Evolutionary conservation across 805 yeast genomes (phyloP).

Genomic region (Wickerhamomyces chaumierensis): DNA sequence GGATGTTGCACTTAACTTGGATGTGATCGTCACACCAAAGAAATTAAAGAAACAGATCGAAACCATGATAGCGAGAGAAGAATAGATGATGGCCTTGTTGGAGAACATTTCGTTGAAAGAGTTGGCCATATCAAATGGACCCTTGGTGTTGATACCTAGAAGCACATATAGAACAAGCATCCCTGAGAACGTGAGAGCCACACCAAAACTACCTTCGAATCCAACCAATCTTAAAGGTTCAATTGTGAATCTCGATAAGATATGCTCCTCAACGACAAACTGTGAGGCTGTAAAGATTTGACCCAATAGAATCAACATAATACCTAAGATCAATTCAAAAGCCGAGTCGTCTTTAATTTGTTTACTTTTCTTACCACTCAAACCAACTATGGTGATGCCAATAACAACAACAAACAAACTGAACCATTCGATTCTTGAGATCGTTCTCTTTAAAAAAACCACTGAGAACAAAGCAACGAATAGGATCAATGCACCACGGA

Average conservation of each 20-base stretch:
- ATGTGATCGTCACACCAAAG: conserved; percentile 62
- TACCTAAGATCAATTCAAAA: conserved; percentile 38
- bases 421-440: conserved; percentile 57
- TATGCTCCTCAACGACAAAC: conserved; percentile 68
- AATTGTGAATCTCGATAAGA: conserved; percentile 39
- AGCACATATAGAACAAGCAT: conserved; percentile 34
- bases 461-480: conserved; percentile 68
- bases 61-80: conserved; percentile 57
- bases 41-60: conserved; percentile 64
- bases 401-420: conserved; percentile 50
- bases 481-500: conserved; percentile 66
- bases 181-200: conserved; percentile 28
- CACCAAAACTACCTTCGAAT: conserved; percentile 64
- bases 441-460: conserved; percentile 41
- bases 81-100: conserved; percentile 29
- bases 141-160: conserved; percentile 26
- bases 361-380: conserved; percentile 38
- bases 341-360: conserved; percentile 8
- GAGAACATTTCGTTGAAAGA: conserved; percentile 38
- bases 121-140: conserved; percentile 42
- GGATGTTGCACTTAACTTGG: conserved; percentile 58
- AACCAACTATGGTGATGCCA: conserved; percentile 66
- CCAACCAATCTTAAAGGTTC: conserved; percentile 60
- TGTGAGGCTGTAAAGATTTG: conserved; percentile 65
- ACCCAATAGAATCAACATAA: conserved; percentile 45